Conservation (phyloP, 805 yeast genomes). For the Tanozyma kutaoensis region DNA sequence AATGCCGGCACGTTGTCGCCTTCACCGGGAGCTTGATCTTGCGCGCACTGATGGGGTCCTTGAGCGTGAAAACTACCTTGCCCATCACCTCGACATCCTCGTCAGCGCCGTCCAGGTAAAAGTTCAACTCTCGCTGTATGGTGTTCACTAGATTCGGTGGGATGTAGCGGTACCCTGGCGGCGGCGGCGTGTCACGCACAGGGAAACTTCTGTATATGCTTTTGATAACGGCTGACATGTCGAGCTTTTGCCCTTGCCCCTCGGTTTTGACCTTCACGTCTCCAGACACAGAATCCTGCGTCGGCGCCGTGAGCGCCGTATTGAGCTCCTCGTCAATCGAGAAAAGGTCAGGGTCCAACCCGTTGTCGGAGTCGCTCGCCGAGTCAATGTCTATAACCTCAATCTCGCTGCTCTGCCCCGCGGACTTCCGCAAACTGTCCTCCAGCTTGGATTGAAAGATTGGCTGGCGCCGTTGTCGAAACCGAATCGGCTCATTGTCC, state of each 20-base stretch:
- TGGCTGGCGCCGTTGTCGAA: no score
- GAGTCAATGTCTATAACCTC: neutral
- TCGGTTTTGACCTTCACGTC: no score
- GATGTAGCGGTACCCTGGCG: constrained; percentile 10
- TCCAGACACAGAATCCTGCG: no score
- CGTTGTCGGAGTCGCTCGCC: constrained; percentile 1
- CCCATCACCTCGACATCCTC: constrained; percentile 20
- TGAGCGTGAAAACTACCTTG: constrained; percentile 21
- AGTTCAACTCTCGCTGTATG: constrained; percentile 13
- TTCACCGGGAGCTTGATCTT: constrained; percentile 27
- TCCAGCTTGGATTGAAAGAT: no score
- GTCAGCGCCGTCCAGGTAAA: constrained; percentile 6
- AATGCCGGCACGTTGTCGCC: constrained; percentile 21
- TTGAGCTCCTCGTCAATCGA: constrained; percentile 6
- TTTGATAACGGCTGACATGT: no score
- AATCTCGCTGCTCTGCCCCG: neutral
- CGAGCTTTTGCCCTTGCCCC: no score
- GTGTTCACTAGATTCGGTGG: constrained; percentile 17
- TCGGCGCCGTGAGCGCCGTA: constrained; percentile 3
- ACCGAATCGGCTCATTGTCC: neutral
- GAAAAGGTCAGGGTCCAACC: constrained; percentile 5
- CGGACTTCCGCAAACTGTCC: neutral
- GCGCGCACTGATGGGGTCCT: constrained; percentile 27
- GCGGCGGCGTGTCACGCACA: no score
- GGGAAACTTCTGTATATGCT: no score